phyloP scores from a whole-genome alignment of 73 alveolate genomes.

The Breviolum minutum region DNA sequence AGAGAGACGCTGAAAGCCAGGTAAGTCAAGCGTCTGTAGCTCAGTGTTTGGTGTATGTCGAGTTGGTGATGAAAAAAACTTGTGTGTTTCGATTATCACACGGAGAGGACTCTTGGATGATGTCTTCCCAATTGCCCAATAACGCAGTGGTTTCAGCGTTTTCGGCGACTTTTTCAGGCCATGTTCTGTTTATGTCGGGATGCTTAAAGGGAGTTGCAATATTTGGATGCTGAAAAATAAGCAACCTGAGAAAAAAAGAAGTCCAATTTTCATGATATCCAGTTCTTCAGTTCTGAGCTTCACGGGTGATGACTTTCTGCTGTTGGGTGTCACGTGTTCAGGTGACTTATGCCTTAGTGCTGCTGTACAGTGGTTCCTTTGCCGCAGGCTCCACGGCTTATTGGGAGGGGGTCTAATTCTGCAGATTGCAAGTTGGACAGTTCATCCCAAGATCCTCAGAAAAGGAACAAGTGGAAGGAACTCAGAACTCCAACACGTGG shows the following conservation, averaged over 20 bases:
- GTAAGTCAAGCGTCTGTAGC: slow-evolving; percentile 10
- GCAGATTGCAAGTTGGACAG: not conserved
- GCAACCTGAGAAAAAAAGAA: too few relatives aligned
- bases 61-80: too few relatives aligned
- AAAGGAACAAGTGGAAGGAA: not conserved
- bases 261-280: not conserved
- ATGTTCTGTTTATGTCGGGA: slow-evolving; percentile 12
- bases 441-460: not conserved
- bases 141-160: too few relatives aligned
- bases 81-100: too few relatives aligned
- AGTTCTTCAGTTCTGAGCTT: too few relatives aligned
- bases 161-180: not conserved
- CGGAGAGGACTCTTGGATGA: too few relatives aligned
- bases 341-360: slow-evolving; percentile 49
- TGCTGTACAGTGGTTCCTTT: slow-evolving; percentile 33
- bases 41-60: too few relatives aligned
- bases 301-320: not conserved
- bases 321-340: not conserved
- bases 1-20: not conserved
- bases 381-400: not conserved
- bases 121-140: too few relatives aligned
- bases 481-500: not conserved
- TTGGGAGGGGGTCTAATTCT: not conserved
- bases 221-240: not conserved
- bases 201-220: not conserved